Evolutionary conservation across 2,329 filamentous ascomycete genomes (phyloP).

Genomic region (Epichloe brachyelytri): DNA sequence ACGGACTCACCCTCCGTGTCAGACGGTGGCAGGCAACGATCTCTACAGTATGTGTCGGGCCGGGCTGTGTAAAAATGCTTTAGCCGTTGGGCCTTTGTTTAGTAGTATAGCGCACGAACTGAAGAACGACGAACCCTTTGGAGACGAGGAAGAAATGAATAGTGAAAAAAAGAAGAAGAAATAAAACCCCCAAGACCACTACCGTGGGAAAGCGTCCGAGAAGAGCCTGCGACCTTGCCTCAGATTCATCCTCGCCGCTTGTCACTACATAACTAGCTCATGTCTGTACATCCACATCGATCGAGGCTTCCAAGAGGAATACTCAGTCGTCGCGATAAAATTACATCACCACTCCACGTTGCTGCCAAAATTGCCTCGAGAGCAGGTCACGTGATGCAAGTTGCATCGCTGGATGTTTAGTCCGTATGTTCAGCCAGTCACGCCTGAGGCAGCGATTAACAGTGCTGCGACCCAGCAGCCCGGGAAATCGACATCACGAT

Average conservation of each 20-base stretch:
- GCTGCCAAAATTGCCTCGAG: background rate
- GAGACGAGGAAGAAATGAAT: background rate
- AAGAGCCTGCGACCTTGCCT: too few species aligned
- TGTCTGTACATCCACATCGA: too few species aligned
- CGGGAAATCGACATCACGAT: constrained; percentile 26
- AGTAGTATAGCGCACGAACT: too few species aligned
- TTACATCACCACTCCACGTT: background rate
- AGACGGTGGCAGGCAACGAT: background rate
- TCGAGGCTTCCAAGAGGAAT: too few species aligned
- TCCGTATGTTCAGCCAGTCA: too few species aligned
- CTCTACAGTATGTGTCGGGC: background rate
- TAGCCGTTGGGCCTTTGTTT: too few species aligned
- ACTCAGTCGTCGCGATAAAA: background rate
- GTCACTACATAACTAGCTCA: too few species aligned
- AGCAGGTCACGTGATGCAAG: background rate
- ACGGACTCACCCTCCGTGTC: background rate
- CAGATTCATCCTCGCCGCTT: too few species aligned
- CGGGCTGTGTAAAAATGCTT: background rate
- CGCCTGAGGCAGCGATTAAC: constrained; percentile 15
- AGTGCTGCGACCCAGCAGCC: constrained; percentile 13
- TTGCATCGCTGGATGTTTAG: background rate
- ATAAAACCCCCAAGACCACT: background rate
- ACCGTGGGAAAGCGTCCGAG: too few species aligned
- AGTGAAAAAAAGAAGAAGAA: background rate
- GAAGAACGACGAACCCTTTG: too few species aligned